Percentiles rank a stretch among this genome's conserved stretches.
Conservation (phyloP, 257 asterid genomes). For the Rubia yunnanensis region DNA sequence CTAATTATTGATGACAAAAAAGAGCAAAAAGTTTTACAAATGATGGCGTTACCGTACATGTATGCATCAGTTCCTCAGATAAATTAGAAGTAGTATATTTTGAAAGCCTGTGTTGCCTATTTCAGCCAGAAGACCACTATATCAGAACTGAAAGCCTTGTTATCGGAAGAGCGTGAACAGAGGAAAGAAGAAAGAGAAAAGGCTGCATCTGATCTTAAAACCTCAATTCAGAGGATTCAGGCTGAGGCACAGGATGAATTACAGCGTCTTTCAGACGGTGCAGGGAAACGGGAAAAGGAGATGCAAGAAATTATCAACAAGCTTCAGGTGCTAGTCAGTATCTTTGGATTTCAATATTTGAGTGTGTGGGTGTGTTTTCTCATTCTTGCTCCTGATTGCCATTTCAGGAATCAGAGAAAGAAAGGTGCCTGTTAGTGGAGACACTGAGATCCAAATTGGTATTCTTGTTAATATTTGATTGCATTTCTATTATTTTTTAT, state of each 20-base stretch:
- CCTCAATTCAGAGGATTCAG: slow-evolving; percentile 66
- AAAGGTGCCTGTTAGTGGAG: slow-evolving; percentile 68
- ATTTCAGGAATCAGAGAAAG: slow-evolving; percentile 81
- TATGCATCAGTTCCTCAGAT: background rate
- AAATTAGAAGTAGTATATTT: background rate
- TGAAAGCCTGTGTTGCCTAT: slow-evolving; percentile 14
- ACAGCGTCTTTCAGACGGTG: slow-evolving; percentile 55
- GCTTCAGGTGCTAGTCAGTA: slow-evolving; percentile 51
- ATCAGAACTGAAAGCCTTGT: slow-evolving; percentile 58
- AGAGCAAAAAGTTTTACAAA: background rate
- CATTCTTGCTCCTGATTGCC: slow-evolving; percentile 5
- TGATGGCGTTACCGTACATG: background rate
- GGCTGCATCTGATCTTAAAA: slow-evolving; percentile 58
- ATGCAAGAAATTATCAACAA: slow-evolving; percentile 84
- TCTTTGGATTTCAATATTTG: background rate
- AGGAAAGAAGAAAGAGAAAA: slow-evolving; percentile 88
- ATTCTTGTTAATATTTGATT: slow-evolving; percentile 11
- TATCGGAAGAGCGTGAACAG: slow-evolving; percentile 93
- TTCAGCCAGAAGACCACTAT: slow-evolving; percentile 86
- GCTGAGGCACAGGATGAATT: slow-evolving; percentile 82
- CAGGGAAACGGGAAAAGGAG: slow-evolving; percentile 72
- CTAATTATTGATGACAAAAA: background rate
- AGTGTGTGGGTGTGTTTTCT: background rate
- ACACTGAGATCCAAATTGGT: slow-evolving; percentile 91
- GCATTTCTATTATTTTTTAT: background rate